Base-by-base conservation (phyloP, 1,284 basidiomycete species). In the Cryptococcus wingfieldii region DNA sequence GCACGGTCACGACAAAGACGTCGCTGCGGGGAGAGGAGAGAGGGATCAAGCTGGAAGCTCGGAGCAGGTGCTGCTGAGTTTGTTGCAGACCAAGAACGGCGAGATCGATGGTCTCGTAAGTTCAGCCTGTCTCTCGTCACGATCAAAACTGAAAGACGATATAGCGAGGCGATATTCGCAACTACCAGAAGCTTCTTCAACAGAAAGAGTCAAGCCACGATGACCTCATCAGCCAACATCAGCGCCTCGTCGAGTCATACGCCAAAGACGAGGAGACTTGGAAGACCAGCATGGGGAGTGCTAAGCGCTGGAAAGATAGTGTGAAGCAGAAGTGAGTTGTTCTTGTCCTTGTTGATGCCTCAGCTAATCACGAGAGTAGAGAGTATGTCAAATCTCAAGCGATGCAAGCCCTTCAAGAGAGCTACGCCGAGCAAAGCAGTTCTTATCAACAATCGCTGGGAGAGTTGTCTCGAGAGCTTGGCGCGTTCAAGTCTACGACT, bases 221-320 rank as follows among this genome's bases (percentile, higher is more conserved):
- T 18, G 31, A 52, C 4, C 51, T 52, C 25, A 7, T 18, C 16
- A 18, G 39, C 13, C 27, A 45, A 5, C 10, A 13, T 14, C 23
- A 52, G 25, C 31, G 28, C n/a, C 39, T 52, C 12, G 19, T 14
- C 7, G 28, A 38, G 23, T n/a, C 18, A 13, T 38, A 45, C 34
- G 27, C 31, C 19, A 41, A 52, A 23, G 43, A 45, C 14, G 27
- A 52, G 28, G 8, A 31, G 16, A 45, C 27, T 18, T 52, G 51
- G 51, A 52, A 44, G 23, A 52, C 42, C 4, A 52, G 51, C 28
- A 44, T 52, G 25, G 18, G 14, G 1, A 52, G 44, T 37, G 51
- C 42, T 10, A 52, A 44, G 28, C 31, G 31, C 14, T 52, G 51
- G 51, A 52, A 42, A 13, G 51, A 52, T 14, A 31, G n/a, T 16